Percentiles rank a stretch among this genome's conserved stretches.
These are phyloP conservation scores for Salvia miltiorrhiza DNA, from an alignment of 257 asterid species.

Conservation along the genomic window DNA sequence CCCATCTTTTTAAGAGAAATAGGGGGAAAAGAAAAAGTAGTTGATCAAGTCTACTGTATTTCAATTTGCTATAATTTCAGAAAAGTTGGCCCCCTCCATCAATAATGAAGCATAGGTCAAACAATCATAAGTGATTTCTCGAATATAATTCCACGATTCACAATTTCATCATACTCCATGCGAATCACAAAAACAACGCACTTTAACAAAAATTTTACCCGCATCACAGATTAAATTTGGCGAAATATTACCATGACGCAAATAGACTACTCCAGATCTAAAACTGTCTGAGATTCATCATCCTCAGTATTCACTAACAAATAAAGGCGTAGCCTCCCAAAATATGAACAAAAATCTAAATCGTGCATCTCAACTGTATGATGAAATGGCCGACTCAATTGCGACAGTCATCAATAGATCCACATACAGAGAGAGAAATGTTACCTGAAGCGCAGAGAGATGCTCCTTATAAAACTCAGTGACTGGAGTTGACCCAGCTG, in stretches of 20 bases:
- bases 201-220: too few relatives aligned
- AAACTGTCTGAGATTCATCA: not conserved
- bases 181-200: not conserved
- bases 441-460: conserved; percentile 81
- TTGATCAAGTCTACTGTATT: not conserved
- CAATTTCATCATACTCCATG: not conserved
- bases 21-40: not conserved
- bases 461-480: conserved; percentile 38
- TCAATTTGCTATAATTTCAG: not conserved
- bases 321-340: not conserved
- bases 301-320: not conserved
- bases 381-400: not conserved
- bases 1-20: conserved; percentile 26
- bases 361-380: conserved; percentile 4
- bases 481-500: conserved; percentile 33
- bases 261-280: conserved; percentile 10
- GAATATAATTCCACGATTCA: not conserved
- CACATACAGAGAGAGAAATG: not conserved
- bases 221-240: not conserved
- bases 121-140: not conserved
- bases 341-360: not conserved
- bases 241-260: not conserved
- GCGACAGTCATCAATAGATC: not conserved
- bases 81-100: not conserved
- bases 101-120: conserved; percentile 18